Conservation (phyloP, 345 rosid genomes). For the Salix dunnii region DNA sequence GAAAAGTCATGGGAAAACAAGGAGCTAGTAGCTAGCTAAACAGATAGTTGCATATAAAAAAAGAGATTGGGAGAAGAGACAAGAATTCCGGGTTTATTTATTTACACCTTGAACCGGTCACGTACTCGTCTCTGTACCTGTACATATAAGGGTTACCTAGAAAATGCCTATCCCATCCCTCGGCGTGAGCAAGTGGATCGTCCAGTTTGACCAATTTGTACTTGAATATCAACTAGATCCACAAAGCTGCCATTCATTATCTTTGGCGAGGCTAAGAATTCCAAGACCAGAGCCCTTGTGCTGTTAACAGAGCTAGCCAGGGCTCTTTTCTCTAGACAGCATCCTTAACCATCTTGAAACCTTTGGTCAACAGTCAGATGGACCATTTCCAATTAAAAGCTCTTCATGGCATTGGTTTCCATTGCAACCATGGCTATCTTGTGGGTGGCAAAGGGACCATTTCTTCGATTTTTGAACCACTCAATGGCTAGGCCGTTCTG, state of each 20-base stretch:
- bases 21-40: background rate
- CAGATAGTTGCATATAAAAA: too few species aligned
- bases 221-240: background rate
- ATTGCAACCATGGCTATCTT: background rate
- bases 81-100: too few species aligned
- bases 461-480: background rate
- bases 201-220: background rate
- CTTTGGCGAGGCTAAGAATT: background rate
- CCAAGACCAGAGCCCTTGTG: background rate
- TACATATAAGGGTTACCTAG: background rate
- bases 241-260: background rate
- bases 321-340: too few species aligned
- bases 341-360: too few species aligned
- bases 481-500: background rate
- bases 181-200: conserved; percentile 26
- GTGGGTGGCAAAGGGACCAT: background rate
- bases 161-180: conserved; percentile 14
- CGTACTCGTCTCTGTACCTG: background rate
- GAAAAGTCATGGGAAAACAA: background rate
- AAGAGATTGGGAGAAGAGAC: too few species aligned
- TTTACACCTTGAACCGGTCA: background rate
- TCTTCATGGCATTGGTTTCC: background rate
- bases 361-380: background rate
- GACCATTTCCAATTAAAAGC: background rate
- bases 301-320: background rate